Percentiles rank a stretch among this genome's conserved stretches.
These are phyloP conservation scores for Thielaviopsis populi DNA, from an alignment of 2,329 filamentous ascomycete species.

Conservation along the genomic window DNA sequence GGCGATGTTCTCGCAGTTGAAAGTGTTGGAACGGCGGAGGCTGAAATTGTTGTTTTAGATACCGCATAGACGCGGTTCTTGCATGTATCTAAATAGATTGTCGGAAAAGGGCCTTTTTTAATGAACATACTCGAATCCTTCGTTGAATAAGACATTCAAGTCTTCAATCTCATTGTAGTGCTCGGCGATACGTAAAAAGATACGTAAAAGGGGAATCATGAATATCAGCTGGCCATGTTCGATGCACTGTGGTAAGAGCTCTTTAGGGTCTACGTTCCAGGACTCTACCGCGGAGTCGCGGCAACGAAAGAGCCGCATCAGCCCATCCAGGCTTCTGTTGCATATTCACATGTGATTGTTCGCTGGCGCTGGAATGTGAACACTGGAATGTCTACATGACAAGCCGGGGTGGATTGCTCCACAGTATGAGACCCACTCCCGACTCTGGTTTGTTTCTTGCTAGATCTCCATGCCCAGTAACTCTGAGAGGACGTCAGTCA, in stretches of 20 bases:
- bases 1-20: slow-evolving; percentile 51
- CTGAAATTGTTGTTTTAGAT: slow-evolving; percentile 54
- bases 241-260: neutral
- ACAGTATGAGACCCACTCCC: too few relatives aligned
- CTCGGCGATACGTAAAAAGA: neutral
- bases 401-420: too few relatives aligned
- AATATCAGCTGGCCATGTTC: too few relatives aligned
- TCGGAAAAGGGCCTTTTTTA: too few relatives aligned
- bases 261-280: neutral
- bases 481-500: too few relatives aligned
- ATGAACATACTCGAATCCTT: too few relatives aligned
- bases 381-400: neutral
- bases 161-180: neutral
- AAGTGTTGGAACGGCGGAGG: slow-evolving; percentile 52
- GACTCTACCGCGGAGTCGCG: neutral
- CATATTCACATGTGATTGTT: neutral
- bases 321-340: neutral
- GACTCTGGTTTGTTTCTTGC: too few relatives aligned
- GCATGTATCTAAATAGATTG: neutral
- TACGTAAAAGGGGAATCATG: too few relatives aligned
- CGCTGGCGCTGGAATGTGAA: neutral
- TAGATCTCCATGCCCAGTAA: too few relatives aligned
- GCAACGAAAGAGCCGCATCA: neutral
- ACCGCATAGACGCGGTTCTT: slow-evolving; percentile 32
- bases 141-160: too few relatives aligned